phyloP scores from a whole-genome alignment of 148 eudicot genomes.

The Rhododendron ovatum region DNA sequence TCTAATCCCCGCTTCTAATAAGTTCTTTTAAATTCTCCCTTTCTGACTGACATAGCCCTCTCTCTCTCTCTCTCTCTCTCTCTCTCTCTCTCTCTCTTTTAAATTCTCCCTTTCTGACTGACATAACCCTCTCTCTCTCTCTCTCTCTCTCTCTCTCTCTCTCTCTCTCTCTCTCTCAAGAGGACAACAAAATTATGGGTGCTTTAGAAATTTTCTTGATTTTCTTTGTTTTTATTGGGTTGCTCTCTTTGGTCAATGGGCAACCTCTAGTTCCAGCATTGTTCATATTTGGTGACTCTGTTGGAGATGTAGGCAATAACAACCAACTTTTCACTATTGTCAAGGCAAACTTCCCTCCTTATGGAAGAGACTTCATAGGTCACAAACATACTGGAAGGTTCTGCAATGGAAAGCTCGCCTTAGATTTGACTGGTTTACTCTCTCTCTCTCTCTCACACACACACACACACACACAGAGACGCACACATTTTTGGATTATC shows the following conservation, averaged over 20 bases:
- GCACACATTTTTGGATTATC: background rate
- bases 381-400: slow-evolving; percentile 80
- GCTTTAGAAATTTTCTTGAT: background rate
- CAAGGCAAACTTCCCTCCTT: slow-evolving; percentile 81
- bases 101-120: background rate
- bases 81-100: background rate
- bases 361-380: slow-evolving; percentile 69
- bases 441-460: background rate
- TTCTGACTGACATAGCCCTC: background rate
- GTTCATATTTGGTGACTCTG: slow-evolving; percentile 86
- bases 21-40: slow-evolving; percentile 4
- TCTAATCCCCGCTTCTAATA: background rate
- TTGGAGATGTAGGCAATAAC: slow-evolving; percentile 80
- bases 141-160: background rate
- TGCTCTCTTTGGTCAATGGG: slow-evolving; percentile 29
- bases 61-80: background rate
- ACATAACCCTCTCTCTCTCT: background rate
- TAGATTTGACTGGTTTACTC: slow-evolving; percentile 69
- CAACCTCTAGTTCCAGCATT: slow-evolving; percentile 85
- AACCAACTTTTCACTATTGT: slow-evolving; percentile 63
- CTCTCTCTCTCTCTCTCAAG: background rate
- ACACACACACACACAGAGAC: background rate
- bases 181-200: background rate
- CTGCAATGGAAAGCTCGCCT: slow-evolving; percentile 93
- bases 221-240: slow-evolving; percentile 3